Percentiles rank a stretch among this genome's conserved stretches.
phyloP scores from a whole-genome alignment of 805 yeast species.

The Cephaloascus albidus region DNA sequence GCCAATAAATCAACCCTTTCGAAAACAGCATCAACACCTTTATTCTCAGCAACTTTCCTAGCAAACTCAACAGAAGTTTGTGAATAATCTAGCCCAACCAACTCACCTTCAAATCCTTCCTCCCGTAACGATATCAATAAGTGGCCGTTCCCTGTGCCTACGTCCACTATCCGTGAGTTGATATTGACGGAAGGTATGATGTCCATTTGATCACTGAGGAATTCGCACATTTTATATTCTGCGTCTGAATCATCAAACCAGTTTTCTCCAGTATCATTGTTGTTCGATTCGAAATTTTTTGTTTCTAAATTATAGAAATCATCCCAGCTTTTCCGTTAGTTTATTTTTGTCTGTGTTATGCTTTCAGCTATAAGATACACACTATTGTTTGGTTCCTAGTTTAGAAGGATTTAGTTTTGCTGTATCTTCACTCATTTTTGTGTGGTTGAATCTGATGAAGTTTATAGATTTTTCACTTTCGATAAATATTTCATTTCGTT shows the following conservation, averaged over 20 bases:
- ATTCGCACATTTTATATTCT: constrained; percentile 73
- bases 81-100: constrained; percentile 83
- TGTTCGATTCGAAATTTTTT: constrained; percentile 60
- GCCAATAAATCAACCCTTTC: constrained; percentile 61
- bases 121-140: constrained; percentile 60
- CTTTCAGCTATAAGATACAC: constrained; percentile 12
- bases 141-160: constrained; percentile 98
- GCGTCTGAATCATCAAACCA: constrained; percentile 98
- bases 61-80: constrained; percentile 76
- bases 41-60: constrained; percentile 36
- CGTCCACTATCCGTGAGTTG: constrained; percentile 47
- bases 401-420: constrained; percentile 59
- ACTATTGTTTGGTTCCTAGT: constrained; percentile 80
- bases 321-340: constrained; percentile 55
- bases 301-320: constrained; percentile 71
- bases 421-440: constrained; percentile 12
- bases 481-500: too few species aligned
- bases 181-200: constrained; percentile 14
- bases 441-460: too few species aligned
- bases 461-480: too few species aligned
- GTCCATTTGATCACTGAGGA: constrained; percentile 43
- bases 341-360: not conserved
- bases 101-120: constrained; percentile 49
- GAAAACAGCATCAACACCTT: constrained; percentile 37
- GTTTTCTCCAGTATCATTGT: constrained; percentile 86